Conservation (phyloP, 2,329 filamentous ascomycete species). For the Thelonectria rubi region DNA sequence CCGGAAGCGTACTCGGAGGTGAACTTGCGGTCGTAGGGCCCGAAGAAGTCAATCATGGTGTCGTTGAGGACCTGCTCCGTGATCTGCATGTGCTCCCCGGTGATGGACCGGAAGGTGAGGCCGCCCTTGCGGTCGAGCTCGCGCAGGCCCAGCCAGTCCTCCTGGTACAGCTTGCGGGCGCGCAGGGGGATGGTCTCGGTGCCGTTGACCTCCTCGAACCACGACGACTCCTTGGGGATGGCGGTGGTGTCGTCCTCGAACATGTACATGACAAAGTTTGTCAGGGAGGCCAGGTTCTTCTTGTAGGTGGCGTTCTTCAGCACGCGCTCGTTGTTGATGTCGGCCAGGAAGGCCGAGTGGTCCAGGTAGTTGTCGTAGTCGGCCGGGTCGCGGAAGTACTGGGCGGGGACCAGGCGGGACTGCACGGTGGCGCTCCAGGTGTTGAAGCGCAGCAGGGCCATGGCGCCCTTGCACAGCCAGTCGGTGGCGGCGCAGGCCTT, state of each 20-base stretch:
- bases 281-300: conserved; percentile 72
- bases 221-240: conserved; percentile 88
- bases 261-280: conserved; percentile 87
- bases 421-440: conserved; percentile 86
- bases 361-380: conserved; percentile 77
- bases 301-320: conserved; percentile 80
- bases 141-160: conserved; percentile 93
- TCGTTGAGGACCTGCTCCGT: conserved; percentile 70
- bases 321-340: conserved; percentile 91
- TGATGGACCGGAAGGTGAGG: conserved; percentile 76
- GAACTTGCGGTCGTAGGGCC: conserved; percentile 57
- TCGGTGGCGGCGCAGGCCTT: conserved; percentile 76
- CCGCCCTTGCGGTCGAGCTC: conserved; percentile 80
- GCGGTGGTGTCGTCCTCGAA: conserved; percentile 88
- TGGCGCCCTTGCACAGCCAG: conserved; percentile 82
- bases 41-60: conserved; percentile 74
- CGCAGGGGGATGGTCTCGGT: conserved; percentile 73
- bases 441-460: conserved; percentile 79
- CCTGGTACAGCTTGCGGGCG: conserved; percentile 77
- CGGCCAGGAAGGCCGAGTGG: conserved; percentile 87
- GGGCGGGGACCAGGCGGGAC: conserved; percentile 83
- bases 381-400: conserved; percentile 84
- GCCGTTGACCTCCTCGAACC: conserved; percentile 87
- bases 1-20: conserved; percentile 31
- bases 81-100: conserved; percentile 87